These are phyloP conservation scores for Echinochloa phyllopogon DNA, from an alignment of 176 grass and related monocot species.

Conservation along the genomic window DNA sequence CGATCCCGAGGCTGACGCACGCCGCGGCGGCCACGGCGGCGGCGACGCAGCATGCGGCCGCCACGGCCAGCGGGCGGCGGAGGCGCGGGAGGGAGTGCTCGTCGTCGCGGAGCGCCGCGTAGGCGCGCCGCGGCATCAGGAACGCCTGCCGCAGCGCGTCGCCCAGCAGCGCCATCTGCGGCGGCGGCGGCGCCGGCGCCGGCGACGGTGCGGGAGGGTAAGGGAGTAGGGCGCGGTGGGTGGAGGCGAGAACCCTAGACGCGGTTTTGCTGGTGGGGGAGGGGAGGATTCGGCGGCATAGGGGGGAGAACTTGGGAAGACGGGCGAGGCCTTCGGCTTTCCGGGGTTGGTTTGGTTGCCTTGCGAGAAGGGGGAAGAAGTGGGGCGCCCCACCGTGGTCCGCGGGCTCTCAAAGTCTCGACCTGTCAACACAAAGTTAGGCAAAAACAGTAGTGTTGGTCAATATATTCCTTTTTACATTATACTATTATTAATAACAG, in stretches of 20 bases:
- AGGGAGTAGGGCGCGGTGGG: neutral
- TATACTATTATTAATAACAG: no score
- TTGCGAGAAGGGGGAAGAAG: neutral
- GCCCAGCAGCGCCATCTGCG: conserved; percentile 63
- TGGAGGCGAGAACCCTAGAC: conserved; percentile 51
- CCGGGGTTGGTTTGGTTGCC: neutral
- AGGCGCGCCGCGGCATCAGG: conserved; percentile 74
- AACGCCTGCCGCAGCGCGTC: conserved; percentile 88
- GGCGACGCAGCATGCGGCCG: conserved; percentile 46
- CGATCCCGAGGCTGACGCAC: conserved; percentile 75
- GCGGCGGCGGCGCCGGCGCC: neutral
- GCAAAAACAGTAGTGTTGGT: neutral
- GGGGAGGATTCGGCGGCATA: conserved; percentile 29
- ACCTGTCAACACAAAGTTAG: neutral
- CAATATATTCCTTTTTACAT: no score
- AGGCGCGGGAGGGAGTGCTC: conserved; percentile 61
- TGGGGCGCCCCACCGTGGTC: neutral
- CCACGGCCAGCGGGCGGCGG: conserved; percentile 60
- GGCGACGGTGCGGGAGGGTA: neutral
- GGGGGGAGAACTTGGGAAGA: conserved; percentile 6
- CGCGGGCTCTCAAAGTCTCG: neutral
- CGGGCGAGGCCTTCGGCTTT: conserved; percentile 9
- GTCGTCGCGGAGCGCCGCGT: conserved; percentile 70
- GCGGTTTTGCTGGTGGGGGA: conserved; percentile 13
- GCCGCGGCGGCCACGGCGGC: conserved; percentile 49